These are phyloP conservation scores for Epichloe brachyelytri DNA, from an alignment of 2,329 filamentous ascomycete genomes.

Conservation along the genomic window DNA sequence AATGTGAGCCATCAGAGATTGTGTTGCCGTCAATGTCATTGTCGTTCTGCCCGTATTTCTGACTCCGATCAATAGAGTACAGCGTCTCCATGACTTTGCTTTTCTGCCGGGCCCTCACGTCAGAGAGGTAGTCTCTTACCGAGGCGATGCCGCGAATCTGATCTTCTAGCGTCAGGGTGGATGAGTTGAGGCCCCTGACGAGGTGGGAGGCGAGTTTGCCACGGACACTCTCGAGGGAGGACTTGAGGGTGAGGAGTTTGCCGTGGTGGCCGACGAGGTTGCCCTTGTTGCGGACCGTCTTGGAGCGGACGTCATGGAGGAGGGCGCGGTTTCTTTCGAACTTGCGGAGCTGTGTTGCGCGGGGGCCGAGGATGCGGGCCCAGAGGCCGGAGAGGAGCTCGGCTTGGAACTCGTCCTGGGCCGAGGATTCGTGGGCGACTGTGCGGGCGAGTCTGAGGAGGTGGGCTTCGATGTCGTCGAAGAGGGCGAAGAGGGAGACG, in stretches of 20 bases:
- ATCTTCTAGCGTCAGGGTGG: constrained; percentile 64
- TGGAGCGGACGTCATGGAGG: constrained; percentile 64
- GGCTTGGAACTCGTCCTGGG: constrained; percentile 66
- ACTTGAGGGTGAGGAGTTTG: constrained; percentile 70
- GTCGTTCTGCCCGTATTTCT: constrained; percentile 5
- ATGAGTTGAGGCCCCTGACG: constrained; percentile 55
- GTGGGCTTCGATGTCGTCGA: constrained; percentile 80
- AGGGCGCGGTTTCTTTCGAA: constrained; percentile 82
- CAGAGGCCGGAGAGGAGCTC: constrained; percentile 77
- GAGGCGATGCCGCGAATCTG: constrained; percentile 75
- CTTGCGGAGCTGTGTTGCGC: constrained; percentile 65
- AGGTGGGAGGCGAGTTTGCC: constrained; percentile 75
- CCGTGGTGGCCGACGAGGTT: constrained; percentile 79
- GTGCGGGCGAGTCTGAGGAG: constrained; percentile 79
- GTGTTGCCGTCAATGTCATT: constrained; percentile 15
- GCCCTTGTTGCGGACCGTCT: constrained; percentile 77
- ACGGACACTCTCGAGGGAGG: constrained; percentile 73
- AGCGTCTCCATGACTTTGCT: constrained; percentile 69
- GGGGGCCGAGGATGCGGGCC: constrained; percentile 70
- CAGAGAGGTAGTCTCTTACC: constrained; percentile 65
- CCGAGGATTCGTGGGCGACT: constrained; percentile 70
- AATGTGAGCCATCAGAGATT: constrained; percentile 3
- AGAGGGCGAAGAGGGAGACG: constrained; percentile 72
- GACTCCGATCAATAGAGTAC: constrained; percentile 9
- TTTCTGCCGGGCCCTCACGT: constrained; percentile 67